Conservation (phyloP, 2,329 filamentous ascomycete species). For the Aplosporella prunicola region DNA sequence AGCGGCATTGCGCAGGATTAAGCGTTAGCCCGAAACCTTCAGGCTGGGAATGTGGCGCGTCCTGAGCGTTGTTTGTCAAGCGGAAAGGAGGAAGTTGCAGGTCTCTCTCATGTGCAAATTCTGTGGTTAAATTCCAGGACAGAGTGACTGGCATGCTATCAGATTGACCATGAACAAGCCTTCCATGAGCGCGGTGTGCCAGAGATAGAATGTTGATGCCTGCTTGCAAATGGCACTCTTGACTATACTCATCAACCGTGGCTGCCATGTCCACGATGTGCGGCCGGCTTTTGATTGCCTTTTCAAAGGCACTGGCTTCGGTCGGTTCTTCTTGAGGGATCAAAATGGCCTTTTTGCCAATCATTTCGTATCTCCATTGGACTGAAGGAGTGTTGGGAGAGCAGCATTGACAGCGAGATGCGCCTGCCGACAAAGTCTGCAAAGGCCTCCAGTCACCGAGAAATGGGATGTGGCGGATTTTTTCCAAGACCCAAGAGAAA, state of each 20-base stretch:
- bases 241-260: neutral
- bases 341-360: neutral
- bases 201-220: slow-evolving; percentile 34
- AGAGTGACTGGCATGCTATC: too few relatives aligned
- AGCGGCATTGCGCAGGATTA: slow-evolving; percentile 41
- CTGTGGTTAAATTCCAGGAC: slow-evolving; percentile 39
- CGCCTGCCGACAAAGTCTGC: too few relatives aligned
- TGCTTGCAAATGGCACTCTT: slow-evolving; percentile 30
- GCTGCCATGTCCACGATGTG: slow-evolving; percentile 16
- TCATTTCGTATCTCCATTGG: slow-evolving; percentile 18
- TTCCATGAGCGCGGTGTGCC: slow-evolving; percentile 36
- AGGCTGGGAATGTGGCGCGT: slow-evolving; percentile 14
- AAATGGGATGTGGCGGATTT: slow-evolving; percentile 13
- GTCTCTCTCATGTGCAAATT: too few relatives aligned
- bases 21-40: slow-evolving; percentile 16
- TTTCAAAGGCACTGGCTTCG: slow-evolving; percentile 43
- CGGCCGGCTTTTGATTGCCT: slow-evolving; percentile 40
- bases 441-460: slow-evolving; percentile 18
- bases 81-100: slow-evolving; percentile 34
- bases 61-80: slow-evolving; percentile 35
- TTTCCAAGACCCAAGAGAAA: slow-evolving; percentile 19
- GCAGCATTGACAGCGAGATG: too few relatives aligned
- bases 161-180: too few relatives aligned
- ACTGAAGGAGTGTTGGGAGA: slow-evolving; percentile 19
- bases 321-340: slow-evolving; percentile 28